These are phyloP conservation scores for Escallonia rubra DNA, from an alignment of 129 eudicot species.

Conservation along the genomic window DNA sequence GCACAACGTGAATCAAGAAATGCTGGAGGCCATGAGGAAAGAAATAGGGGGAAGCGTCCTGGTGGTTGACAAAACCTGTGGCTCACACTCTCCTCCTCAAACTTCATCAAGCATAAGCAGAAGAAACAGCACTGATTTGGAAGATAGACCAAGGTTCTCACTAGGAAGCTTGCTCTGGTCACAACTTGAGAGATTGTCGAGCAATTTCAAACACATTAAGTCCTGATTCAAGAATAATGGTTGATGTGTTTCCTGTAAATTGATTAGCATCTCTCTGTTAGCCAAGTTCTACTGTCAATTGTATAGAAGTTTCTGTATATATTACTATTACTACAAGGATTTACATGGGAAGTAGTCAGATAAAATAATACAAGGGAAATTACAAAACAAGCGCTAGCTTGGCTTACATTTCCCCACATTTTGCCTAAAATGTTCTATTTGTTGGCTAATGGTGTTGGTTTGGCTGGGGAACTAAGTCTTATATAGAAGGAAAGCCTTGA, in stretches of 20 bases:
- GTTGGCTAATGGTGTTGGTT: too few species aligned
- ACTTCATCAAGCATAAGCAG: conserved; percentile 7
- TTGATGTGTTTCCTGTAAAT: too few species aligned
- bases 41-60: conserved; percentile 44
- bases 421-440: too few species aligned
- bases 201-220: conserved; percentile 49
- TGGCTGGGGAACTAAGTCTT: too few species aligned
- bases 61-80: conserved; percentile 25
- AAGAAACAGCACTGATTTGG: conserved; percentile 20
- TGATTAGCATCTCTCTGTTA: background rate
- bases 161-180: conserved; percentile 73
- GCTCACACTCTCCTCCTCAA: conserved; percentile 8
- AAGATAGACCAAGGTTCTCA: conserved; percentile 44
- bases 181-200: conserved; percentile 57
- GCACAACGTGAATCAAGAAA: conserved; percentile 30
- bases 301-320: too few species aligned
- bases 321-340: background rate
- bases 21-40: conserved; percentile 43
- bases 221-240: conserved; percentile 3
- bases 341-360: too few species aligned
- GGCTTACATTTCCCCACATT: too few species aligned
- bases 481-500: too few species aligned
- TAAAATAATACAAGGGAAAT: too few species aligned
- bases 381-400: too few species aligned
- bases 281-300: background rate